Evolutionary conservation across 441 rosid genomes (phyloP).

Genomic region (Syzygium malaccense): DNA sequence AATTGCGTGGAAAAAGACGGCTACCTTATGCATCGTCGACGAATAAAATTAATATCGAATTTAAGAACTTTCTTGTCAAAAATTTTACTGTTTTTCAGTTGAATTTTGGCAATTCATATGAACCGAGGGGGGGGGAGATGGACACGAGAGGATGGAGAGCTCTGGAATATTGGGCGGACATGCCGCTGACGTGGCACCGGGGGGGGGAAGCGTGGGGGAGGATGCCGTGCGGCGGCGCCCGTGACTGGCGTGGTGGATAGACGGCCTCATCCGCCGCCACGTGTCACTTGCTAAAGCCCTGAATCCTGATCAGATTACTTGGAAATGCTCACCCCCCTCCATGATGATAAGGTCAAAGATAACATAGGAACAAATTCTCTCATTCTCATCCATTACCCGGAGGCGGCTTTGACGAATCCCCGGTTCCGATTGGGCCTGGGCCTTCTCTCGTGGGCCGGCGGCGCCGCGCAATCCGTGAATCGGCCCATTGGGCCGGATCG

Average conservation of each 20-base stretch:
- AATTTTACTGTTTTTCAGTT: not conserved
- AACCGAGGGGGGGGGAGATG: not conserved
- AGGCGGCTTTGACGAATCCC: not conserved
- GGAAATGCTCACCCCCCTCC: not conserved
- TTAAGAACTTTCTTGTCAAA: not conserved
- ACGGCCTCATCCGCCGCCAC: not conserved
- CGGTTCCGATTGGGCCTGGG: not conserved
- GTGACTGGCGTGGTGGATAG: not conserved
- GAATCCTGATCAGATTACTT: not conserved
- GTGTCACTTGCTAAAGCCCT: not conserved
- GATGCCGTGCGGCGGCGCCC: not conserved
- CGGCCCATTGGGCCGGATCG: not conserved
- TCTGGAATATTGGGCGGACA: not conserved
- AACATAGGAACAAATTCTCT: not conserved
- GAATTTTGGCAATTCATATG: not conserved
- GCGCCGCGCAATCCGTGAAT: not conserved
- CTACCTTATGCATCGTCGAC: not conserved
- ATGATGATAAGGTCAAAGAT: not conserved
- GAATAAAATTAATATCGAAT: not conserved
- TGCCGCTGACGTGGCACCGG: not conserved
- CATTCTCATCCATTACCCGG: not conserved
- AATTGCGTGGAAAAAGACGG: not conserved
- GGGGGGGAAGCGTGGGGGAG: rapidly evolving
- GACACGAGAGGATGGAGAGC: not conserved
- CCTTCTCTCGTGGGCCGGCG: not conserved